phyloP scores from a whole-genome alignment of 768 basidiomycete genomes.

The Mycena indigotica region DNA sequence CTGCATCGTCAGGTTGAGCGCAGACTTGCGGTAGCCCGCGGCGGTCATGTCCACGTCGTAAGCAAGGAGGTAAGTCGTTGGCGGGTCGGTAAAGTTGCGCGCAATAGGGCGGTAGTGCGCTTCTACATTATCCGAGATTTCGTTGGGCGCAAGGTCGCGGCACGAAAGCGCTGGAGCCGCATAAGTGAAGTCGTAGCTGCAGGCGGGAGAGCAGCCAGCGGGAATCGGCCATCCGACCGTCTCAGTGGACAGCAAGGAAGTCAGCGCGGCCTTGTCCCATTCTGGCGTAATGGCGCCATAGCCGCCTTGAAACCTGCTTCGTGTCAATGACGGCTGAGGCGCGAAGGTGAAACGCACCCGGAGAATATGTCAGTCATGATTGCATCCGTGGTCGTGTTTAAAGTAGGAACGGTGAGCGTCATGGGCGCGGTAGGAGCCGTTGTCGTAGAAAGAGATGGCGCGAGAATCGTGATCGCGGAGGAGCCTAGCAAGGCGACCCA shows the following conservation, averaged over 20 bases:
- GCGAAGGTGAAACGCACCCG: not conserved
- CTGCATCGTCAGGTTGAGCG: slow-evolving; percentile 10
- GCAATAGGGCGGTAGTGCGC: not conserved
- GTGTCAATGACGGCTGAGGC: not conserved
- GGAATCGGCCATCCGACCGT: slow-evolving; percentile 14
- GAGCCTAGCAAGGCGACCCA: not conserved
- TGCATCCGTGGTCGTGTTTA: slow-evolving; percentile 6
- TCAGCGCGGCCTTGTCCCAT: slow-evolving; percentile 8
- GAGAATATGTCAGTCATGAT: not conserved
- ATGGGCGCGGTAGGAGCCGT: not conserved
- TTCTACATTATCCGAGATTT: slow-evolving; percentile 1
- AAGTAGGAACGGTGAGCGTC: slow-evolving; percentile 7
- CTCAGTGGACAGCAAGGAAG: not conserved
- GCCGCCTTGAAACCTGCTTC: not conserved
- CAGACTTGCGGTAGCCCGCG: not conserved
- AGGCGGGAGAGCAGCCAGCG: slow-evolving; percentile 12
- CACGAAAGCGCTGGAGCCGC: slow-evolving; percentile 7
- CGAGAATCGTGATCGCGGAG: slow-evolving; percentile 9
- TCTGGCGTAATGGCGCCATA: not conserved
- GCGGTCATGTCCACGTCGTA: slow-evolving; percentile 1
- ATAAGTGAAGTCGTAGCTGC: slow-evolving; percentile 11
- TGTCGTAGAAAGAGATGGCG: slow-evolving; percentile 8
- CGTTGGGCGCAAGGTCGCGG: slow-evolving; percentile 5
- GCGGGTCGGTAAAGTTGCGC: slow-evolving; percentile 6
- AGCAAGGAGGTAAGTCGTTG: slow-evolving; percentile 6